Conservation (phyloP, 768 basidiomycete species). For the Nidularia pulvinata region DNA sequence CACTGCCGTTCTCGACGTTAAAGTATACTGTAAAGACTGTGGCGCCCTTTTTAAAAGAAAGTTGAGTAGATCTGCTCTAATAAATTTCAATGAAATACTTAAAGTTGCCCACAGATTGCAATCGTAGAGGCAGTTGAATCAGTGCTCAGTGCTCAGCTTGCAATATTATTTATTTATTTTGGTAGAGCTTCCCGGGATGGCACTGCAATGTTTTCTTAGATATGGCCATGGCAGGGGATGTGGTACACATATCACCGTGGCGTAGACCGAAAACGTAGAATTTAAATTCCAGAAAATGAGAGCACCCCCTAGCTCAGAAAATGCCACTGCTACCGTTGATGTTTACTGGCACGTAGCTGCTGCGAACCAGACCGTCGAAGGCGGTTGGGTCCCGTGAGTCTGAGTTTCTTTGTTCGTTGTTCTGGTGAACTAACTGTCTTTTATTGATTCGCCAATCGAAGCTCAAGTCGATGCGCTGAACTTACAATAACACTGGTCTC, state of each 20-base stretch:
- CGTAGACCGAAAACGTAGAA: conserved; percentile 28
- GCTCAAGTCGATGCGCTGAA: conserved; percentile 38
- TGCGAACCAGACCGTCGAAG: conserved; percentile 31
- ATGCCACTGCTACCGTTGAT: conserved; percentile 26
- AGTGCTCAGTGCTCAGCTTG: too few relatives aligned
- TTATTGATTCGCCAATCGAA: conserved; percentile 25
- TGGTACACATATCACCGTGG: conserved; percentile 31
- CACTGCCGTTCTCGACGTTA: too few relatives aligned
- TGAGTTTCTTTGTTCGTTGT: conserved; percentile 1
- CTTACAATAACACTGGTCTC: conserved; percentile 33
- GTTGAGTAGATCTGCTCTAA: too few relatives aligned
- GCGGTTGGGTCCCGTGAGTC: conserved; percentile 38
- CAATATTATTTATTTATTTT: too few relatives aligned
- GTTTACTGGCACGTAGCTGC: conserved; percentile 45
- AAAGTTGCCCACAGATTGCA: too few relatives aligned
- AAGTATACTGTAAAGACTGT: too few relatives aligned
- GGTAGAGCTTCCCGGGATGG: too few relatives aligned
- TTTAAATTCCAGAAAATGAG: conserved; percentile 32
- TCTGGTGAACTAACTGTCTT: conserved; percentile 4
- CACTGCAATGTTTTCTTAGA: too few relatives aligned
- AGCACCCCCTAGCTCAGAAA: conserved; percentile 21
- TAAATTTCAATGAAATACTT: too few relatives aligned
- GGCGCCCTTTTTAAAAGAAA: too few relatives aligned
- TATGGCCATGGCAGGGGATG: conserved; percentile 21
- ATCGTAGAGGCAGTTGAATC: too few relatives aligned